Base-by-base conservation (phyloP, 768 basidiomycete species). In the Tulasnella sp. region DNA sequence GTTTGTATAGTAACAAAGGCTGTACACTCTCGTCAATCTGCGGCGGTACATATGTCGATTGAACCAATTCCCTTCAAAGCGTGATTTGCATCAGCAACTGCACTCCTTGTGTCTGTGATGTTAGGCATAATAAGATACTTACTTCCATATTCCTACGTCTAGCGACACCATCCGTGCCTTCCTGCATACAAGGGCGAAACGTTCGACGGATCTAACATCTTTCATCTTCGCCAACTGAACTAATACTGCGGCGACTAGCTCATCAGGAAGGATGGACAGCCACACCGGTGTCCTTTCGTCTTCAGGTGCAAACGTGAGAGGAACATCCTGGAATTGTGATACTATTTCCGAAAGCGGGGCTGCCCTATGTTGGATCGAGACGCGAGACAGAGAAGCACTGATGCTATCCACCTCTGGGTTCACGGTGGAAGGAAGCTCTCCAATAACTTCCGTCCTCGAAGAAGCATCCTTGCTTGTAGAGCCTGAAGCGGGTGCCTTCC, bases 121-220 rank as follows among this genome's bases (percentile, higher is more conserved):
- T n/a, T n/a, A n/a, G n/a, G n/a, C n/a, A n/a, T 20, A 25, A 5
- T 22, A 10, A 40, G 9, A 27, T 22, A 40, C 57, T 4, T 56
- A 83, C 87, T 78, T 82, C 88, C 88, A 91, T 48, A 88, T 74
- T 3, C 69, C 68, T 16, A 73, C 65, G 55, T 87, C 83, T 45
- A 88, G 65, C 8, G 77, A 79, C 16, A 92, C 57, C 7, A 87
- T 59, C 35, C 89, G 74, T 4, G 84, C 81, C 60, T 81, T 88
- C 50, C 81, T 77, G 61, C 75, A 78, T 2, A 84, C 77, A 16
- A 65, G 59, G 0, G 77, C 90, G 59, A 95, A 90, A 7, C 83
- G 73, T 63, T 91, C 90, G 31, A 93, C 67, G 20, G 77, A 64
- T 2, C 74, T 71, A 1, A 74, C 70, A 58, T 87, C 81, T 27